A percentile compares a stretch with the other conserved stretches of the same genome.
Evolutionary conservation across 495 filamentous ascomycete species (phyloP).

Genomic region (Aspergillus steynii): DNA sequence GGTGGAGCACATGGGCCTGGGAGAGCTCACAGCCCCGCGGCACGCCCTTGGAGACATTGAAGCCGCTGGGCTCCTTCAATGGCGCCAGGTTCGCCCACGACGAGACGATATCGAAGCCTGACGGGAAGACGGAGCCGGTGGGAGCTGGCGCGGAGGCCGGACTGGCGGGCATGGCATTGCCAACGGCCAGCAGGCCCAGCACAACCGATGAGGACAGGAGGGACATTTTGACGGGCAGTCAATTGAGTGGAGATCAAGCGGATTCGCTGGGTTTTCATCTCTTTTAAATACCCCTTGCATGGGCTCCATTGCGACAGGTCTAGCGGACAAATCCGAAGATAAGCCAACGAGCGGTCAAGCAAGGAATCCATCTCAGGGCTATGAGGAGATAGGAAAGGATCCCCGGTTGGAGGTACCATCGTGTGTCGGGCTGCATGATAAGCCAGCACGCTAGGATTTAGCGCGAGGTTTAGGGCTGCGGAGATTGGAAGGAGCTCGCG

Average conservation of each 20-base stretch:
- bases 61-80: constrained; percentile 44
- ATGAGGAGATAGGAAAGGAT: too few relatives aligned
- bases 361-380: too few relatives aligned
- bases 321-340: neutral
- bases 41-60: constrained; percentile 46
- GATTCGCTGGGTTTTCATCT: too few relatives aligned
- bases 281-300: too few relatives aligned
- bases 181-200: neutral
- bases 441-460: neutral
- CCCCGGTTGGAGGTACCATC: neutral
- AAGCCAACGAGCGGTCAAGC: neutral
- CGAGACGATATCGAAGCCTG: constrained; percentile 36
- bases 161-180: neutral
- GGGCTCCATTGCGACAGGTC: too few relatives aligned
- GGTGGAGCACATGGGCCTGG: constrained; percentile 51
- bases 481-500: too few relatives aligned
- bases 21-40: constrained; percentile 54
- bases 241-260: too few relatives aligned
- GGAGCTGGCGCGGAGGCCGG: constrained; percentile 19
- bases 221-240: too few relatives aligned
- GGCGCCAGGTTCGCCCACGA: constrained; percentile 51
- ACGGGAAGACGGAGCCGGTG: constrained; percentile 30
- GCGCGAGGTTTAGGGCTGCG: too few relatives aligned
- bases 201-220: too few relatives aligned
- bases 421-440: neutral